These are phyloP conservation scores for Aspergillus biplanus DNA, from an alignment of 495 filamentous ascomycete genomes.

Conservation along the genomic window DNA sequence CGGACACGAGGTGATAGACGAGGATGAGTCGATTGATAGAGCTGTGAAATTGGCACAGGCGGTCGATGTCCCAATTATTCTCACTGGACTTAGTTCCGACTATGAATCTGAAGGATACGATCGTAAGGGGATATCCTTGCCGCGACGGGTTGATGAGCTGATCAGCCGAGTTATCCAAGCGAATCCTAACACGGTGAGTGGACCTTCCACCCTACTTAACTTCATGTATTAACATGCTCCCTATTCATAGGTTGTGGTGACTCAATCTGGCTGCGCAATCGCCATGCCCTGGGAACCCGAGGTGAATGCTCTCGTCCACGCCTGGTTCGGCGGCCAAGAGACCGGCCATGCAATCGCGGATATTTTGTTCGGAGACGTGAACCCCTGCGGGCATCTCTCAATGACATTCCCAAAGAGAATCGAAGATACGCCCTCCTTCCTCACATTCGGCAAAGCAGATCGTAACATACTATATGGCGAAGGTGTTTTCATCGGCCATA, in stretches of 20 bases:
- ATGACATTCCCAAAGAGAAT: background rate
- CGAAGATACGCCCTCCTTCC: slow-evolving; percentile 1
- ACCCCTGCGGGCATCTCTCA: background rate
- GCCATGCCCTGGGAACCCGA: background rate
- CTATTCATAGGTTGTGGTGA: background rate
- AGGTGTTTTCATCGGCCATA: slow-evolving; percentile 6
- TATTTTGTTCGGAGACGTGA: background rate
- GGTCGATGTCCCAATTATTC: background rate
- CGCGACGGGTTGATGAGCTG: background rate
- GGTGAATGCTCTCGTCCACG: background rate
- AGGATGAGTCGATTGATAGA: background rate
- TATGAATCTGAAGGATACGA: background rate
- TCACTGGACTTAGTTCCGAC: background rate
- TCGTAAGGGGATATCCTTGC: background rate
- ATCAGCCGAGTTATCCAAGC: background rate
- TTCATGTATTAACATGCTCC: no score
- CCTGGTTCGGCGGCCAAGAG: slow-evolving; percentile 3
- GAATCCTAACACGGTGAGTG: background rate
- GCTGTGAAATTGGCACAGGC: background rate
- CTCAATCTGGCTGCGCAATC: background rate
- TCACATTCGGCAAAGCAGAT: background rate
- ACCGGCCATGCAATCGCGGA: background rate
- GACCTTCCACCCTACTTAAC: no score
- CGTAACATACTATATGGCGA: background rate
- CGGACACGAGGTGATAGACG: background rate